Evolutionary conservation across 2,329 filamentous ascomycete genomes (phyloP).

Genomic region (Camillea tinctor): DNA sequence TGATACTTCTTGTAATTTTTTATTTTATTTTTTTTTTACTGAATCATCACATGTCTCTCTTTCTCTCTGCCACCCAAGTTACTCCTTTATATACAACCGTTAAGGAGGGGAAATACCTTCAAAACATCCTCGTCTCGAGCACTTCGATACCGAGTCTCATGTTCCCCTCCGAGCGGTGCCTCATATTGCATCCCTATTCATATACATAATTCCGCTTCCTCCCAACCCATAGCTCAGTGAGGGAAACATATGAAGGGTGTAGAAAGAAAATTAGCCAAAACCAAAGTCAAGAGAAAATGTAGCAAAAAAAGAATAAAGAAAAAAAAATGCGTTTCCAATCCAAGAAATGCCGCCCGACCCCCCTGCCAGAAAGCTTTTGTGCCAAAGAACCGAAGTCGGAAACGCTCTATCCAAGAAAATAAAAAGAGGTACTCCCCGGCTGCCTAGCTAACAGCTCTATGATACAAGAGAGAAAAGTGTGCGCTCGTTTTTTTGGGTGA

Average conservation of each 20-base stretch:
- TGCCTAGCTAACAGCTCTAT: background rate
- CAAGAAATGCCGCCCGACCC: background rate
- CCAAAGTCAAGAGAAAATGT: background rate
- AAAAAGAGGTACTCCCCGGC: background rate
- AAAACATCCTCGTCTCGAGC: slow-evolving; percentile 33
- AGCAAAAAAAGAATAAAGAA: background rate
- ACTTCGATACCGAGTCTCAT: slow-evolving; percentile 35
- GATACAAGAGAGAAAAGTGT: background rate
- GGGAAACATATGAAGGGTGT: background rate
- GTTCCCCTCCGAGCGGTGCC: slow-evolving; percentile 22
- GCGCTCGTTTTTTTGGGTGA: background rate
- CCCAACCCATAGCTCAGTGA: background rate
- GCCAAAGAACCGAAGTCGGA: background rate
- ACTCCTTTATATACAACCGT: slow-evolving; percentile 29
- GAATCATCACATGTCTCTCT: no score
- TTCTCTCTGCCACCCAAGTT: slow-evolving; percentile 20
- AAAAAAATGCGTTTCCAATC: background rate
- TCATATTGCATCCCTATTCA: background rate
- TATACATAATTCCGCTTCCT: background rate
- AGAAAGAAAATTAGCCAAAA: background rate
- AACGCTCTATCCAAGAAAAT: background rate
- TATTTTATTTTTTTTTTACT: slow-evolving; percentile 7
- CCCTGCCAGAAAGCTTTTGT: background rate
- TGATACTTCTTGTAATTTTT: no score
- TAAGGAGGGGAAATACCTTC: slow-evolving; percentile 15